Conservation (phyloP, 2,329 filamentous ascomycete species). For the Fusarium tjaetaba region DNA sequence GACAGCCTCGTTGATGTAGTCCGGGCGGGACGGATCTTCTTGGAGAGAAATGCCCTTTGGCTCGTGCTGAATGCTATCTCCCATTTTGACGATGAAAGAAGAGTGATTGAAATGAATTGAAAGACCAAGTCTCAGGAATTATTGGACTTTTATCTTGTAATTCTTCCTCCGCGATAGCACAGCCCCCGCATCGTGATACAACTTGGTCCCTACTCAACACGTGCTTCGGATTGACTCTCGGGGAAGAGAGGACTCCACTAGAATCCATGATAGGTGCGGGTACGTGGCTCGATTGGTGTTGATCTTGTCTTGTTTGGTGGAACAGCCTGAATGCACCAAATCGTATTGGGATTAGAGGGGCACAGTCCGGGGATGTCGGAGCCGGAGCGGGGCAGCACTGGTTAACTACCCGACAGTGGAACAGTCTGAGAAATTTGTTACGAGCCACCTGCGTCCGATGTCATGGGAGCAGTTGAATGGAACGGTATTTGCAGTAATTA, state of each 20-base stretch:
- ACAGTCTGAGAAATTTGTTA: not conserved
- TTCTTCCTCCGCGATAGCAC: not conserved
- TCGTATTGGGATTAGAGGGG: not conserved
- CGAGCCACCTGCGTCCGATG: not conserved
- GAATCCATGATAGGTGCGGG: conserved; percentile 29
- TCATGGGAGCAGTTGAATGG: not conserved
- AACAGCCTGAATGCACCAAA: not conserved
- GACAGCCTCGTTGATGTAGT: conserved; percentile 62
- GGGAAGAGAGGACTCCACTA: conserved; percentile 14
- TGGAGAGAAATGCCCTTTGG: conserved; percentile 47
- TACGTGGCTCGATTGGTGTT: conserved; percentile 21
- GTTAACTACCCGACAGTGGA: not conserved
- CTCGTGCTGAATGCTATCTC: conserved; percentile 18
- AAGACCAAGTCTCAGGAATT: not conserved
- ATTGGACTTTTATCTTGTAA: conserved; percentile 24
- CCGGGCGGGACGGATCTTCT: conserved; percentile 51
- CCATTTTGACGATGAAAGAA: conserved; percentile 26
- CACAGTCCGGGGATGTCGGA: conserved; percentile 22
- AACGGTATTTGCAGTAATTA: rapidly evolving
- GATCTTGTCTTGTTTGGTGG: conserved; percentile 18
- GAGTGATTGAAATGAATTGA: not conserved
- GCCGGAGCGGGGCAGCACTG: not conserved
- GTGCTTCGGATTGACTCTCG: conserved; percentile 18
- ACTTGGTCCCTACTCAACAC: conserved; percentile 1
- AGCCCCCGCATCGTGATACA: conserved; percentile 31